Base-by-base conservation (phyloP, 2,329 filamentous ascomycete genomes). In the Talaromyces sp. region DNA sequence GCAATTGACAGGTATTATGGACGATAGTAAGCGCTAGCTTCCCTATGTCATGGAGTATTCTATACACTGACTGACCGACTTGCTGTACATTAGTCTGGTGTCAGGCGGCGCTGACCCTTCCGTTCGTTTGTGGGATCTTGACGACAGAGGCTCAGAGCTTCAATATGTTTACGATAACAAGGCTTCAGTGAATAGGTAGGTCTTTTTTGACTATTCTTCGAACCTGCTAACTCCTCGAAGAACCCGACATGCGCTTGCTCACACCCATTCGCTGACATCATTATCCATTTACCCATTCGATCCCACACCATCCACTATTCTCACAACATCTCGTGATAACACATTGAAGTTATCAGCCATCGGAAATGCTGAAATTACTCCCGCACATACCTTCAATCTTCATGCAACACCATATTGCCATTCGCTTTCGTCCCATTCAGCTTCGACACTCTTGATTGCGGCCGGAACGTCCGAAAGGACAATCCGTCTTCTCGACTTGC, bases 81-180 rank as follows among this genome's bases (percentile, higher is more conserved):
- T 52, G 17, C 22, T 22, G 22, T 35, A 39, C 59, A 19, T 25
- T 71, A 90, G 91, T 69, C 84, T 97, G 68, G 78, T 97, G 1
- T 96, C 93, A 0, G 94, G 92, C 3, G 93, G 93, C 35, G 89
- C 91, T 4, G 92, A 97, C 73, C 91, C 90, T 10, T 90, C 90
- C 0, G 87, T 97, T 72, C 90, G 89, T 69, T 80, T 97, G 54
- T 97, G 93, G 93, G 89, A 97, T 77, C 85, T 97, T 7, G 90
- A 96, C 72, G 80, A 84, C 59, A 81, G 82, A 69, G 75, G 80
- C 78, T 68, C 75, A 67, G 67, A 76, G 75, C 41, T 83, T 83
- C 72, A 83, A 75, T 19, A 89, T 85, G 71, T 82, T n/a, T 73
- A 80, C 57, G 69, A 79, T 7, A 86, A 90, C 2, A 75, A 84